Base-by-base conservation (phyloP, 2,329 filamentous ascomycete genomes). In the Penicillium thymicola region DNA sequence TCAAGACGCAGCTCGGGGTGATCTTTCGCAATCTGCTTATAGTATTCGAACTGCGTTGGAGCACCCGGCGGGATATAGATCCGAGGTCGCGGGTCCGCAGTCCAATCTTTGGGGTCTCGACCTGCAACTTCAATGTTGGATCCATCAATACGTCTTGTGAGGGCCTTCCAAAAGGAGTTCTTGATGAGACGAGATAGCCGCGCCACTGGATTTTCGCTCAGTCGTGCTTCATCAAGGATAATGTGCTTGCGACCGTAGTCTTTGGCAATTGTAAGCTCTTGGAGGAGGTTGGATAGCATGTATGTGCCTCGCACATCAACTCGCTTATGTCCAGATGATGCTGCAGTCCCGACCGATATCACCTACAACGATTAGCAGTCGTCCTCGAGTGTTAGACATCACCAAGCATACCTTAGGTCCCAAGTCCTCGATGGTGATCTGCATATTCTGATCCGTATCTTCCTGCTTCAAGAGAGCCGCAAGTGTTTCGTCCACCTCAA, bases 341-440 rank as follows among this genome's bases (percentile, higher is more conserved):
- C 88, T 28, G 89, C 89, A 3, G 93, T 97, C 62, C 91, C 89
- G 37, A 97, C 79, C 37, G 89, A 88, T 53, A 97, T 82, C 44
- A 91, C 88, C 88, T 90, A 64, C n/a, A 41, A 44, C 36, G 48
- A 62, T 77, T 59, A 76, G 69, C 59, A 58, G 37, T 13, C 28
- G 16, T 32, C 13, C 14, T 32, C 11, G 28, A 14, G 13, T 18
- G 28, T 38, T 34, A 25, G 21, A n/a, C 4, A 34, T 18, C 18
- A 40, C 28, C 14, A 16, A 50, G 37, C 61, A 43, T 70, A 89
- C 89, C 82, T 97, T 99, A 48, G 94, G 93, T 0, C 94, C 94
- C 62, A 85, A 84, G 76, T 99, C 94, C 70, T 97, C 94, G 67
- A 97, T 96, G 30, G 94, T 99, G 73, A 99, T 99, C 75, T 97